Base-by-base conservation (phyloP, 129 eudicot species). In the Pittosporum tobira region DNA sequence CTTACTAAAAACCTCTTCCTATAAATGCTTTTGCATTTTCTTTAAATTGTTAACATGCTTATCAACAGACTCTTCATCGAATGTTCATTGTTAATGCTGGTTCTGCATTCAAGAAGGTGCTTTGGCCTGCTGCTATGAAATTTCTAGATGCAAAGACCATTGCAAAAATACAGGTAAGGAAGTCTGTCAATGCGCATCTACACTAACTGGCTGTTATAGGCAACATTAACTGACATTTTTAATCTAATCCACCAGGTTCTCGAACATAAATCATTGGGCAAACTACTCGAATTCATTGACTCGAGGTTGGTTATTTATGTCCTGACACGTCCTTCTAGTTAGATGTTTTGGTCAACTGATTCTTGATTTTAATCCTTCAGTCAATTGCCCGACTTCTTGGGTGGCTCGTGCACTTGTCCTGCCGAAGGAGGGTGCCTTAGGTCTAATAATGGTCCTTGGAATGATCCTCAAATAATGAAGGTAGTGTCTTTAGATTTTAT, bases 101-200 rank as follows among this genome's bases (percentile, higher is more conserved):
- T 56, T 29, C 81, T 62, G 82, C 83, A 46, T 87, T 87, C 61
- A 83, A 70, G 79, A 87, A 77, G 75, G 75, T 81, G 75, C 74
- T 87, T 57, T 87, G 96, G 96, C 96, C 96, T 22, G 94, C 94
- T 49, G 96, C 94, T 47, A 88, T 80, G 71, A 83, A 75, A 67
- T 83, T 83, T 63, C 73, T 87, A 28, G 96, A 87, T 66, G 61
- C 88, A 48, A 83, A 83, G 72, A 87, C 96, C 37, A 80, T 83
- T 48, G 66, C 77, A 25, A 87, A 87, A 71, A 78, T 87, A 51
- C 85, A 77, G 76, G 94, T 81, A 73, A 66, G 42, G 14, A n/a
- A n/a, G n/a, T n/a, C n/a, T n/a, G n/a, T n/a, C 3, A 15, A 47
- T 11, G 15, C 5, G 16, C 42, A 38, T 48, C 16, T 1, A 6